Conservation (phyloP, 352 stramenopile species). For the Phytophthora pseudosyringae region DNA sequence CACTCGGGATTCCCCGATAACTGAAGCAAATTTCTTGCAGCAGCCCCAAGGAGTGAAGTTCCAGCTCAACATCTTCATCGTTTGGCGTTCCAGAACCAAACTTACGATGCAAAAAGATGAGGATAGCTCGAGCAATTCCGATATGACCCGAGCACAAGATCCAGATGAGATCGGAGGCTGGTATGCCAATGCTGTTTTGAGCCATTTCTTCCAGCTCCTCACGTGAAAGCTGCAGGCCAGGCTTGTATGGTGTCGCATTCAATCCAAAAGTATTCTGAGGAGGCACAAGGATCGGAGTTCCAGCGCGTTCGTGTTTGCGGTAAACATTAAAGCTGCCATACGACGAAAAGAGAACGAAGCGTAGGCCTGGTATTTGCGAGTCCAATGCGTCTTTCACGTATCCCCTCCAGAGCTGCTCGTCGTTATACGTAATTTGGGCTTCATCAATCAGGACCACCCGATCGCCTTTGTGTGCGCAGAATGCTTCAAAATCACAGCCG, state of each 20-base stretch:
- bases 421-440: constrained; percentile 16
- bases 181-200: constrained; percentile 21
- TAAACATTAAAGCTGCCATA: constrained; percentile 21
- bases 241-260: constrained; percentile 28
- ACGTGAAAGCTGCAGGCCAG: constrained; percentile 28
- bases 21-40: constrained; percentile 28
- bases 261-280: constrained; percentile 35
- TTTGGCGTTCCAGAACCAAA: constrained; percentile 26
- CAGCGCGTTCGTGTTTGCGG: constrained; percentile 20
- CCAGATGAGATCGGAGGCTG: constrained; percentile 39
- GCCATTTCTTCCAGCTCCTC: constrained; percentile 32
- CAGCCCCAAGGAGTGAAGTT: constrained; percentile 28
- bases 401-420: constrained; percentile 31
- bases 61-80: constrained; percentile 9
- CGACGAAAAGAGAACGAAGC: constrained; percentile 39
- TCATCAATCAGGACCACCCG: not conserved
- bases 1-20: constrained; percentile 36
- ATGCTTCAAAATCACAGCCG: constrained; percentile 24
- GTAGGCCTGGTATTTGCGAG: constrained; percentile 20
- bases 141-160: constrained; percentile 41
- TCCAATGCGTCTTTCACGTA: constrained; percentile 30
- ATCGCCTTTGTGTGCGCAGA: constrained; percentile 12
- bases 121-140: constrained; percentile 42
- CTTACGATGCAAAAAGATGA: constrained; percentile 27
- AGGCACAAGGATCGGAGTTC: constrained; percentile 26